These are phyloP conservation scores for Botrytis galanthina DNA, from an alignment of 2,329 filamentous ascomycete species.

Conservation along the genomic window DNA sequence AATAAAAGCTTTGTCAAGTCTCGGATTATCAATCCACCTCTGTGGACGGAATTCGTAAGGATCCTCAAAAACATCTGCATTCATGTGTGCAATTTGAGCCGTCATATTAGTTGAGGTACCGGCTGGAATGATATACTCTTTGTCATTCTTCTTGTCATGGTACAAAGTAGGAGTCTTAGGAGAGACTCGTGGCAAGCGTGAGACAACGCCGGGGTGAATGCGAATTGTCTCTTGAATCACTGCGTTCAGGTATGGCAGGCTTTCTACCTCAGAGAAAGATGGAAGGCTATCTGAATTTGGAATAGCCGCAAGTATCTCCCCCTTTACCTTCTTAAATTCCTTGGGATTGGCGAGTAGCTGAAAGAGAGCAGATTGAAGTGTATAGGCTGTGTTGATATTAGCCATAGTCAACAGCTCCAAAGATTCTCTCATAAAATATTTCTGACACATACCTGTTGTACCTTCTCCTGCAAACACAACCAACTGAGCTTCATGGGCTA, in stretches of 20 bases:
- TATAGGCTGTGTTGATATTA: background rate
- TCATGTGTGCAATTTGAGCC: conserved; percentile 40
- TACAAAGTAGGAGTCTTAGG: background rate
- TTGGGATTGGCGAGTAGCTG: background rate
- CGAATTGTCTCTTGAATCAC: background rate
- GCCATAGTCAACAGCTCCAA: background rate
- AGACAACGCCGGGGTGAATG: background rate
- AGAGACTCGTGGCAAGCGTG: background rate
- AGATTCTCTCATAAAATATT: background rate
- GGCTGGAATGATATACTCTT: background rate
- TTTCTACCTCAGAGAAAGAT: background rate
- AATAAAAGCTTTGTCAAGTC: conserved; percentile 12
- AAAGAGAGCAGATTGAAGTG: background rate
- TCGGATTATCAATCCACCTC: conserved; percentile 43
- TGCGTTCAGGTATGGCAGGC: background rate
- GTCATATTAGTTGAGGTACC: background rate
- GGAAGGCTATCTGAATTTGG: background rate
- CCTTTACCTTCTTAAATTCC: background rate
- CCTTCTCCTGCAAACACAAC: background rate
- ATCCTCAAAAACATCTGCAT: conserved; percentile 44
- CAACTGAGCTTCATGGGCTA: background rate
- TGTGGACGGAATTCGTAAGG: conserved; percentile 46
- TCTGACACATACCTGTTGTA: background rate
- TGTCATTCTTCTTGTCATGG: background rate
- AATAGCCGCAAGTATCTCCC: background rate